Percentiles rank a stretch among this genome's conserved stretches.
phyloP scores from a whole-genome alignment of 2,329 filamentous ascomycete genomes.

The Colletotrichum acutatum region DNA sequence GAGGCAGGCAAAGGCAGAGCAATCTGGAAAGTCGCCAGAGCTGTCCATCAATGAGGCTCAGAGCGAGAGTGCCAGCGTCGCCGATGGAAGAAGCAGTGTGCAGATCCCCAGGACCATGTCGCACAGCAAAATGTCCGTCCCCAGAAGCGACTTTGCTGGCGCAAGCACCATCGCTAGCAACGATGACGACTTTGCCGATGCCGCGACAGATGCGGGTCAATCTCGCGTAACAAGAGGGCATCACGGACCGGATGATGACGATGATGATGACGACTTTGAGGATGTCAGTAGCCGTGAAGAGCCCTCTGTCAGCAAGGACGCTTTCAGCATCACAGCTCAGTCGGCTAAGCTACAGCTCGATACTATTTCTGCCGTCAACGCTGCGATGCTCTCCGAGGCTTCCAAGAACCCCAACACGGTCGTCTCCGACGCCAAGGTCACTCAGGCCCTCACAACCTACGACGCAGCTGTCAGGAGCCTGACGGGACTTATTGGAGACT shows the following conservation, averaged over 20 bases:
- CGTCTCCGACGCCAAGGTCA: constrained; percentile 80
- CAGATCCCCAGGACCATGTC: constrained; percentile 57
- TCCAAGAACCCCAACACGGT: constrained; percentile 74
- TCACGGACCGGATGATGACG: constrained; percentile 58
- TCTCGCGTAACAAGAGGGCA: constrained; percentile 47
- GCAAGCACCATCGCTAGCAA: constrained; percentile 60
- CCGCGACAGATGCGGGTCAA: constrained; percentile 55
- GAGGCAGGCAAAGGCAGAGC: constrained; percentile 82
- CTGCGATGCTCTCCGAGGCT: constrained; percentile 81
- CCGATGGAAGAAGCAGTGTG: constrained; percentile 57
- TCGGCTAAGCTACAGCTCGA: constrained; percentile 90
- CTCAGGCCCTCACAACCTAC: constrained; percentile 85
- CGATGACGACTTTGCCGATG: constrained; percentile 65
- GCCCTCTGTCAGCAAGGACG: constrained; percentile 84
- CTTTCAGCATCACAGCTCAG: constrained; percentile 96
- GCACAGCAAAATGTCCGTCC: constrained; percentile 42
- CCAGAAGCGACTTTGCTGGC: constrained; percentile 49
- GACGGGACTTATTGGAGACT: constrained; percentile 83
- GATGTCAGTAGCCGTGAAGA: constrained; percentile 82
- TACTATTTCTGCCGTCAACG: constrained; percentile 85
- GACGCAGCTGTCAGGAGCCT: constrained; percentile 90
- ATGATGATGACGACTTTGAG: constrained; percentile 79
- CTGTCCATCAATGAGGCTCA: constrained; percentile 57
- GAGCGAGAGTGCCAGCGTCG: constrained; percentile 64
- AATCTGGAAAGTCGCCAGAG: constrained; percentile 61